Conservation (phyloP, 176 grass and related monocot genomes). For the Carex pumila region DNA sequence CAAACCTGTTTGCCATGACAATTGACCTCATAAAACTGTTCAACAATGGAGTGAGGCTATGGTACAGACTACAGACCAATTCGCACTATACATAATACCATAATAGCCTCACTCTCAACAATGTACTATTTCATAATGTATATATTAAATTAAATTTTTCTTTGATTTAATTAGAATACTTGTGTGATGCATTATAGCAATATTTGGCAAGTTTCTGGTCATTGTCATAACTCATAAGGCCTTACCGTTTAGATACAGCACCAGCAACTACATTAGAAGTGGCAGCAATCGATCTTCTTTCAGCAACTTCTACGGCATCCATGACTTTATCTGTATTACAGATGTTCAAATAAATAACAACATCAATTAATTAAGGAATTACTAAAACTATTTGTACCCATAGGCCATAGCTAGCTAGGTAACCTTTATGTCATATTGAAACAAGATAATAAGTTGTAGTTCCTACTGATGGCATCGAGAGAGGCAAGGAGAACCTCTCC, state of each 20-base stretch:
- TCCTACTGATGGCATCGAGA: slow-evolving; percentile 79
- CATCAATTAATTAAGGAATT: neutral
- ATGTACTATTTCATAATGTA: neutral
- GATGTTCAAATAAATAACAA: neutral
- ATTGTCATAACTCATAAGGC: neutral
- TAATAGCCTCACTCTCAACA: too few species aligned
- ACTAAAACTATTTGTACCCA: neutral
- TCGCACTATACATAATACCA: too few species aligned
- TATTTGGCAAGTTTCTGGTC: neutral
- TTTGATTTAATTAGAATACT: neutral
- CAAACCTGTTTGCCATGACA: slow-evolving; percentile 33
- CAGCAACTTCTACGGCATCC: slow-evolving; percentile 71
- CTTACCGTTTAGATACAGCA: slow-evolving; percentile 53
- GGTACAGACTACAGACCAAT: too few species aligned
- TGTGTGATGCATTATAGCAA: neutral
- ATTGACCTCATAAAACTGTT: neutral
- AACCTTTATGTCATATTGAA: neutral
- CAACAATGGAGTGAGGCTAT: neutral
- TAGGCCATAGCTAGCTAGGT: neutral
- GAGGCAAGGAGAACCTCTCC: slow-evolving; percentile 81
- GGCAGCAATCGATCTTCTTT: slow-evolving; percentile 59
- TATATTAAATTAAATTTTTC: neutral
- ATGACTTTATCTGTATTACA: slow-evolving; percentile 61
- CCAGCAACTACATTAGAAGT: slow-evolving; percentile 62
- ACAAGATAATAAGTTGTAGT: neutral